Evolutionary conservation across 2,329 filamentous ascomycete species (phyloP).

Genomic region (Botrytis hyacinthi): DNA sequence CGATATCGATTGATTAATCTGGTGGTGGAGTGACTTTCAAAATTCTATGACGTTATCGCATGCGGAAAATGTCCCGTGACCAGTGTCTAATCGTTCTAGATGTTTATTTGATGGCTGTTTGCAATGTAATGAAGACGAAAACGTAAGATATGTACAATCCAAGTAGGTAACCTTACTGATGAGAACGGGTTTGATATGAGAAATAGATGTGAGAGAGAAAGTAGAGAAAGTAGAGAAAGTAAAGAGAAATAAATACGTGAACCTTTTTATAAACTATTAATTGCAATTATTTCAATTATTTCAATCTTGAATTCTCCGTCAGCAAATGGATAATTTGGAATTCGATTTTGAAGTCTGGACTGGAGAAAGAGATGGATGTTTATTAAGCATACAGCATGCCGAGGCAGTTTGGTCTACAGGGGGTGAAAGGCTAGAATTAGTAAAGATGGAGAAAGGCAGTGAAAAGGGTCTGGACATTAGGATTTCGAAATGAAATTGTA

Average conservation of each 20-base stretch:
- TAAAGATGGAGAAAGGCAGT: background rate
- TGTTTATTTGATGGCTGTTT: background rate
- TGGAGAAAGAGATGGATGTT: background rate
- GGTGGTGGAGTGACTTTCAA: background rate
- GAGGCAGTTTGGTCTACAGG: background rate
- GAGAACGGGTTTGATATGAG: background rate
- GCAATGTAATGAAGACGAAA: background rate
- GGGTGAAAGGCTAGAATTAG: background rate
- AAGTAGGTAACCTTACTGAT: background rate
- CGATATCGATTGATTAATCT: background rate
- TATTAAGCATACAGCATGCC: background rate
- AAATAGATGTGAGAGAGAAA: background rate
- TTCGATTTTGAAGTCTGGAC: conserved; percentile 3
- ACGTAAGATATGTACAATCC: too few relatives aligned
- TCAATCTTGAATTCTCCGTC: background rate
- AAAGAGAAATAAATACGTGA: background rate
- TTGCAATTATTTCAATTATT: background rate
- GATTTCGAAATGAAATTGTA: background rate
- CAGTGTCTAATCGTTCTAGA: background rate
- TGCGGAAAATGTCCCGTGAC: background rate
- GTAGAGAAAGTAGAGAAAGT: background rate
- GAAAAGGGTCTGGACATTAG: background rate
- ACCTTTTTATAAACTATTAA: background rate
- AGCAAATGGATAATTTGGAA: background rate
- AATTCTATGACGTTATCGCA: conserved; percentile 10